These are phyloP conservation scores for Backusella luteola DNA, from an alignment of 192 early-diverging fungal genomes.

Conservation along the genomic window DNA sequence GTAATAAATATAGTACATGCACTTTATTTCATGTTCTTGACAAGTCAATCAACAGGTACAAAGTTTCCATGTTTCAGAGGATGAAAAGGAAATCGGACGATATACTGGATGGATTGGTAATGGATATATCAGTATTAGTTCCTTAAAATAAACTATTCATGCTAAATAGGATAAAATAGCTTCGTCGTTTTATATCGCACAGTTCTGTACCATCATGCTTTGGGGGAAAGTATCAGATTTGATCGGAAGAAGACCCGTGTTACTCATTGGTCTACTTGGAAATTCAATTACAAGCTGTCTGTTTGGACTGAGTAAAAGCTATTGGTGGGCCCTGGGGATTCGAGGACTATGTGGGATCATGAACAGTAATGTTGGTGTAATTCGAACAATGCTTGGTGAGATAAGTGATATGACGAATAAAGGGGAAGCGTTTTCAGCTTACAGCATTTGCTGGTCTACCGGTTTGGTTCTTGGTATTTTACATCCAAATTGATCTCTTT, in stretches of 20 bases:
- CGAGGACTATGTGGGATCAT: conserved; percentile 66
- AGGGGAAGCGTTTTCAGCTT: conserved; percentile 70
- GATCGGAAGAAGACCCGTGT: conserved; percentile 75
- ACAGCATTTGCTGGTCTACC: conserved; percentile 69
- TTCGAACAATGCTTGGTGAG: conserved; percentile 82
- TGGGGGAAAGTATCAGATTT: conserved; percentile 78
- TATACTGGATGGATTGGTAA: conserved; percentile 73
- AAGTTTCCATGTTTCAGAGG: conserved; percentile 66
- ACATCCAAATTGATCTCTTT: no score
- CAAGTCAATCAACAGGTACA: conserved; percentile 36
- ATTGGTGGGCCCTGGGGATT: conserved; percentile 56
- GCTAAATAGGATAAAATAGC: conserved; percentile 29
- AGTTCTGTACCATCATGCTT: conserved; percentile 63
- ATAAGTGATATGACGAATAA: conserved; percentile 82
- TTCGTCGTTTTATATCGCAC: conserved; percentile 67
- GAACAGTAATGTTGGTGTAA: conserved; percentile 78
- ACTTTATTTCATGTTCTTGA: background rate
- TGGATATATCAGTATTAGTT: background rate
- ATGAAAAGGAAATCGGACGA: conserved; percentile 76
- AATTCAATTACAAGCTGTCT: conserved; percentile 65
- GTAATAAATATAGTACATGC: conserved; percentile 22
- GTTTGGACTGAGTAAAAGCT: conserved; percentile 69
- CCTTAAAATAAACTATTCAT: background rate
- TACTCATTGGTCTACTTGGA: conserved; percentile 78
- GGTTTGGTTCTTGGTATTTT: conserved; percentile 29